Conservation (phyloP, 192 early-diverging fungal genomes). For the Hyaloraphidium curvatum region DNA sequence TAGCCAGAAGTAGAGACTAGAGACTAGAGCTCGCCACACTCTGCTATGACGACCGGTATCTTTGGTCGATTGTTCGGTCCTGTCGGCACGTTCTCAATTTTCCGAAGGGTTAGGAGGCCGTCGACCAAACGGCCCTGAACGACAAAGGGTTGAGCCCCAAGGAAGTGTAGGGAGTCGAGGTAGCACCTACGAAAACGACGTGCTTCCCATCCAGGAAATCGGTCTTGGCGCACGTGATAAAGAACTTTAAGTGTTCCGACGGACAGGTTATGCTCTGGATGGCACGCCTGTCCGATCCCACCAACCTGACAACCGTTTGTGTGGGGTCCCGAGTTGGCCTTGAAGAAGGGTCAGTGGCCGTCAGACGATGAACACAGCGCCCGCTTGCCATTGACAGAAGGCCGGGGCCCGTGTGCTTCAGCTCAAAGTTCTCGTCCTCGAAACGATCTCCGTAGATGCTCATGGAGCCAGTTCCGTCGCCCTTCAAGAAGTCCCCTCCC, state of each 20-base stretch:
- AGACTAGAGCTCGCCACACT: constrained; percentile 44
- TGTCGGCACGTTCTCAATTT: constrained; percentile 84
- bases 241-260: constrained; percentile 59
- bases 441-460: constrained; percentile 69
- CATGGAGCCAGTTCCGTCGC: constrained; percentile 68
- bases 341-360: not conserved
- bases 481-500: constrained; percentile 80
- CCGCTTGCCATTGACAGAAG: constrained; percentile 62
- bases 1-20: not conserved
- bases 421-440: constrained; percentile 66
- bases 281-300: not conserved
- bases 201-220: constrained; percentile 80
- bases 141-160: too few species aligned
- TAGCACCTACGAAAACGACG: constrained; percentile 77
- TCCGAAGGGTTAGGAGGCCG: constrained; percentile 69
- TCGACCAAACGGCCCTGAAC: constrained; percentile 68
- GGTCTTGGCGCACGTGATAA: constrained; percentile 71
- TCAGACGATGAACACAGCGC: not conserved
- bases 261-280: too few species aligned
- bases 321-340: constrained; percentile 69
- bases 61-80: constrained; percentile 73
- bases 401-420: constrained; percentile 69
- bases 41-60: constrained; percentile 61
- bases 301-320: constrained; percentile 69
- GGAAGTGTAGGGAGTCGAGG: too few species aligned